Base-by-base conservation (phyloP, 148 eudicot species). In the Talinum fruticosum region DNA sequence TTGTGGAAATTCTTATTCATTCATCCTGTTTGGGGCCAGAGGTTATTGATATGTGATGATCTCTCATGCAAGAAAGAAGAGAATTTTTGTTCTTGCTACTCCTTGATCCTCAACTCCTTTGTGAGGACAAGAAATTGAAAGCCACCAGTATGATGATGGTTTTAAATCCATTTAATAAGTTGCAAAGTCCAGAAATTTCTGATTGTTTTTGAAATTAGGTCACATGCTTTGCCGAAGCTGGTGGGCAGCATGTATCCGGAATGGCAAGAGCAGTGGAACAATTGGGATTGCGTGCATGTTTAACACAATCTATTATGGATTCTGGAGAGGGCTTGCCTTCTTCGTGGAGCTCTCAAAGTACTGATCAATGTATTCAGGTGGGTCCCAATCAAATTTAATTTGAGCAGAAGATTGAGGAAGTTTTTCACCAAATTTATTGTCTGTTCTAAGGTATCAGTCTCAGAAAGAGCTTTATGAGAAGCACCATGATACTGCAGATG, bases 141-240 rank as follows among this genome's bases (percentile, higher is more conserved):
- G 24, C 13, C 29, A n/a, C 59, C n/a, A 32, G 19, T 35, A 13
- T 29, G 32, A 34, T 32, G 29, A 36, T 37, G 65, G 28, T 34
- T 7, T 72, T 33, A 47, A 45, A 26, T 32, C 8, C 14, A 57
- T 36, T 28, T 10, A 16, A 13, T 23, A n/a, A 51, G 7, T 57
- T n/a, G 57, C 45, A 47, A 30, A 44, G 28, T 32, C 30, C 10
- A 26, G 33, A 41, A 26, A 6, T 12, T 29, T 75, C 15, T 62
- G 49, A 75, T 34, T 59, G 41, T 45, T 70, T 81, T 18, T 69
- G 73, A 32, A 65, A 47, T 24, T 75, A 94, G 98, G 98, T 94
- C 62, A 94, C 98, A 0, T 94, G 98, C 82, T 94, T 94, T 83
- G 98, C 97, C 1, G 98, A 94, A 82, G 98, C 98, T 18, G 98